Conservation (phyloP, 1,139 yeast genomes). For the Diutina sp. region DNA sequence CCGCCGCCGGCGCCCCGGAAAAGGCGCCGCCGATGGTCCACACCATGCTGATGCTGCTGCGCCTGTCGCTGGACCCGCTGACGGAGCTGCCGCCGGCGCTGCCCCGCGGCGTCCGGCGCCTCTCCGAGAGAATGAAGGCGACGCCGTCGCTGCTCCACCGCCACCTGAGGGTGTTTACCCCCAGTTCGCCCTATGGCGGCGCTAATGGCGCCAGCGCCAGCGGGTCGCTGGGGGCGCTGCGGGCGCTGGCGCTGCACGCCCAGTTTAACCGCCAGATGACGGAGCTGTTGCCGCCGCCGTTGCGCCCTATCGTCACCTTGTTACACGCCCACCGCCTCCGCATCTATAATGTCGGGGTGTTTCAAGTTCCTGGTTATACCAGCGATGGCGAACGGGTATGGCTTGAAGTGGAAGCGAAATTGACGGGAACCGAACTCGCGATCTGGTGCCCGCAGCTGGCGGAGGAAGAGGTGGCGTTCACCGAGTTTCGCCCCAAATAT, state of each 20-base stretch:
- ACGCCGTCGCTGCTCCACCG: not conserved
- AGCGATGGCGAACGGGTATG: conserved; percentile 2
- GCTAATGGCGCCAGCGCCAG: not conserved
- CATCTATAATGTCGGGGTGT: not conserved
- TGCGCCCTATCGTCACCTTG: not conserved
- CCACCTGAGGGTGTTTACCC: not conserved
- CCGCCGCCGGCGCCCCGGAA: not conserved
- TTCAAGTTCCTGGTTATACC: not conserved
- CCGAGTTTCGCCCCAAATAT: conserved; percentile 20
- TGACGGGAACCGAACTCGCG: conserved; percentile 40
- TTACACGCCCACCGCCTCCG: not conserved
- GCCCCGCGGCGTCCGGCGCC: not conserved
- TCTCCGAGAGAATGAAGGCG: not conserved
- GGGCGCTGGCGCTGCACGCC: not conserved
- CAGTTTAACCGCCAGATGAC: not conserved
- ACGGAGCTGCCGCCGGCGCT: not conserved
- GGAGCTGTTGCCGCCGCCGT: not conserved
- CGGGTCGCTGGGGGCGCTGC: not conserved
- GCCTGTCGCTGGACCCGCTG: not conserved
- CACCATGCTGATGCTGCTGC: not conserved
- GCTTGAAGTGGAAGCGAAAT: conserved; percentile 26
- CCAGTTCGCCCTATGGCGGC: not conserved
- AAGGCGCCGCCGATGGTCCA: not conserved
- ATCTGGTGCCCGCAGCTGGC: conserved; percentile 23
- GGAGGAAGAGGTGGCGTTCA: not conserved